A percentile compares a stretch with the other conserved stretches of the same genome.
Evolutionary conservation across 352 stramenopile species (phyloP).

Genomic region (Pythium rhizo-oryzae): DNA sequence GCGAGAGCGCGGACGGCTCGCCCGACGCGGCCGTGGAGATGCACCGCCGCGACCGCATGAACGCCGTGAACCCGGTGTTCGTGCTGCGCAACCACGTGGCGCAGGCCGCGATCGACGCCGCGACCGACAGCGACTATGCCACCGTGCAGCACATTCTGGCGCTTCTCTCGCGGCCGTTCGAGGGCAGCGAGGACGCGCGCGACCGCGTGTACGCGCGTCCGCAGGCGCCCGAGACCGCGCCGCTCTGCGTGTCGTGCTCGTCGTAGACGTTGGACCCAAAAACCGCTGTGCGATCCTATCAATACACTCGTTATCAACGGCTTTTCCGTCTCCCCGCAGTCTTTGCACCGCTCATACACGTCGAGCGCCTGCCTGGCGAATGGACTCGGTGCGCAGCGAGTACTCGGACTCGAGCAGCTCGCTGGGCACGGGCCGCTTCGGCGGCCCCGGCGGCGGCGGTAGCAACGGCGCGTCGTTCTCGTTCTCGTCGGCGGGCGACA

Average conservation of each 20-base stretch:
- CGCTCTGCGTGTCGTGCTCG: constrained; percentile 85
- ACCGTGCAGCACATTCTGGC: constrained; percentile 70
- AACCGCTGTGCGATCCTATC: constrained; percentile 11
- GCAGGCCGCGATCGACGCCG: constrained; percentile 86
- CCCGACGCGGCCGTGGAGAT: constrained; percentile 37
- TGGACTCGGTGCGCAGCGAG: constrained; percentile 52
- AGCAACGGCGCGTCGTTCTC: constrained; percentile 37
- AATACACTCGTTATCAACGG: constrained; percentile 13
- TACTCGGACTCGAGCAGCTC: constrained; percentile 41
- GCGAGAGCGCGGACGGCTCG: constrained; percentile 38
- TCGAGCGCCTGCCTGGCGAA: not conserved
- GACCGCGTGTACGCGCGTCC: constrained; percentile 57
- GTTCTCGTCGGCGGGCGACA: constrained; percentile 50
- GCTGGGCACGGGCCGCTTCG: constrained; percentile 33
- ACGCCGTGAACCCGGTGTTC: constrained; percentile 76
- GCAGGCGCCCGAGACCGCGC: constrained; percentile 46
- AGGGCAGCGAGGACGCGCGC: constrained; percentile 36
- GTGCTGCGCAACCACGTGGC: constrained; percentile 90
- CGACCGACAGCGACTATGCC: constrained; percentile 65
- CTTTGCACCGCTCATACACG: not conserved
- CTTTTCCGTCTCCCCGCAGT: not conserved
- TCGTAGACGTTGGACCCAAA: constrained; percentile 35
- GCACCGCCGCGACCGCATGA: constrained; percentile 55
- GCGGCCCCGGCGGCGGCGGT: constrained; percentile 3
- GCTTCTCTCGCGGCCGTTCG: constrained; percentile 73